Percentiles rank a stretch among this genome's conserved stretches.
These are phyloP conservation scores for Neonectria magnoliae DNA, from an alignment of 2,329 filamentous ascomycete genomes.

Conservation along the genomic window DNA sequence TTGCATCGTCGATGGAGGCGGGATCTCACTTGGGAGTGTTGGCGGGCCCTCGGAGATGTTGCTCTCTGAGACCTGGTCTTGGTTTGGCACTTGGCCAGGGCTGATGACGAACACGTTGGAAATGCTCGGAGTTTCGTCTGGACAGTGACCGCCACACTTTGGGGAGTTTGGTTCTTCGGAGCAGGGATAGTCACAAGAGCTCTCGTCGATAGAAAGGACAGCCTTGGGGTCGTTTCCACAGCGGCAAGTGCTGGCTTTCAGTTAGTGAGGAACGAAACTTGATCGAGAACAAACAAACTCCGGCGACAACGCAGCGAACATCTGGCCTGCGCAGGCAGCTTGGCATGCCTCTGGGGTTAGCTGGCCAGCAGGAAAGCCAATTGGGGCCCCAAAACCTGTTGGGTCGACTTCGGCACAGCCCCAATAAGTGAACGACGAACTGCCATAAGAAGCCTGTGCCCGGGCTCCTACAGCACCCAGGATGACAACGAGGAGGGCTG, in stretches of 20 bases:
- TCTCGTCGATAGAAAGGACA: constrained; percentile 43
- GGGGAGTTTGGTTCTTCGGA: constrained; percentile 42
- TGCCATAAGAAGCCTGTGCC: constrained; percentile 32
- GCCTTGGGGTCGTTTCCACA: constrained; percentile 48
- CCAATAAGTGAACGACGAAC: constrained; percentile 36
- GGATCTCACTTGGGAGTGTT: background rate
- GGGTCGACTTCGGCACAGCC: constrained; percentile 37
- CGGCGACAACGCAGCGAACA: constrained; percentile 42
- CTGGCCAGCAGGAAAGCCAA: constrained; percentile 26
- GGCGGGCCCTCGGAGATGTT: constrained; percentile 9
- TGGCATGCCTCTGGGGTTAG: constrained; percentile 35
- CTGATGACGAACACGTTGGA: constrained; percentile 47
- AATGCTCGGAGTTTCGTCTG: constrained; percentile 37
- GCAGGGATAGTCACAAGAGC: constrained; percentile 46
- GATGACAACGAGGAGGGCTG: constrained; percentile 33
- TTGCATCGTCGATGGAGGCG: background rate
- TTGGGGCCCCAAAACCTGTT: constrained; percentile 23
- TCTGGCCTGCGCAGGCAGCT: constrained; percentile 30
- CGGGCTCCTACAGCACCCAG: constrained; percentile 29
- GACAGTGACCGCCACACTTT: constrained; percentile 48
- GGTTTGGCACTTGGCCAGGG: constrained; percentile 17
- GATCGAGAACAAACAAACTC: constrained; percentile 36
- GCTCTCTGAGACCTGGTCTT: constrained; percentile 21
- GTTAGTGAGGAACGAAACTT: constrained; percentile 10
- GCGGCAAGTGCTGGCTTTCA: constrained; percentile 44